A percentile compares a stretch with the other conserved stretches of the same genome.
Conservation (phyloP, 352 stramenopile genomes). For the Globisporangium cylindrosporum region DNA sequence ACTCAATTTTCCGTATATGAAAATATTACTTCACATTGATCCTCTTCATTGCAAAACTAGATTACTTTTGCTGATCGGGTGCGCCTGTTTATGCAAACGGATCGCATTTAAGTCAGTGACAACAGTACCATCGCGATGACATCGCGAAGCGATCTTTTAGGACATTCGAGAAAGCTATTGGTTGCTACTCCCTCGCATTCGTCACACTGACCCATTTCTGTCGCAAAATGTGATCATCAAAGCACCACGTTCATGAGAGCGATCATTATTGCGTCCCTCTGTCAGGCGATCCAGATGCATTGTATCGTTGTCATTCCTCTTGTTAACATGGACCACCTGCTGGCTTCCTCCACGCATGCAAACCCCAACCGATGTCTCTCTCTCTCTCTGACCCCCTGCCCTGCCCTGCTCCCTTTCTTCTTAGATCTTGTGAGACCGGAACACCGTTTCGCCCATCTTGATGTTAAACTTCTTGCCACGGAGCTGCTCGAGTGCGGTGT, state of each 20-base stretch:
- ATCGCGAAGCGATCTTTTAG: neutral
- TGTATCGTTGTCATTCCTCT: neutral
- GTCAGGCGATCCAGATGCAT: neutral
- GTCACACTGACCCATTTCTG: neutral
- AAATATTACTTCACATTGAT: neutral
- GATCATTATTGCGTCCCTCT: neutral
- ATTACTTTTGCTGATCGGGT: neutral
- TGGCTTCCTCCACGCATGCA: neutral
- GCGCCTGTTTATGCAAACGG: neutral
- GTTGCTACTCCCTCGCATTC: neutral
- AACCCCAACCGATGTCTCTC: neutral
- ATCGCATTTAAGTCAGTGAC: neutral
- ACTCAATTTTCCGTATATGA: neutral
- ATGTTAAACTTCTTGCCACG: constrained; percentile 88
- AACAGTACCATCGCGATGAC: neutral
- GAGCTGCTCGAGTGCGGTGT: constrained; percentile 63
- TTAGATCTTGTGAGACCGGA: constrained; percentile 83
- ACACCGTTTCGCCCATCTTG: constrained; percentile 75
- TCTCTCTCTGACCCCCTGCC: neutral
- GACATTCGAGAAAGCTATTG: neutral
- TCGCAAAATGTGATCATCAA: neutral
- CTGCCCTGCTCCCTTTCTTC: neutral
- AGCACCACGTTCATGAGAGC: neutral
- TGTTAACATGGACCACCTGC: neutral
- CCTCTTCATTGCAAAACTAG: neutral